Conservation (phyloP, 352 stramenopile species). For the Phytophthora tentaculata region DNA sequence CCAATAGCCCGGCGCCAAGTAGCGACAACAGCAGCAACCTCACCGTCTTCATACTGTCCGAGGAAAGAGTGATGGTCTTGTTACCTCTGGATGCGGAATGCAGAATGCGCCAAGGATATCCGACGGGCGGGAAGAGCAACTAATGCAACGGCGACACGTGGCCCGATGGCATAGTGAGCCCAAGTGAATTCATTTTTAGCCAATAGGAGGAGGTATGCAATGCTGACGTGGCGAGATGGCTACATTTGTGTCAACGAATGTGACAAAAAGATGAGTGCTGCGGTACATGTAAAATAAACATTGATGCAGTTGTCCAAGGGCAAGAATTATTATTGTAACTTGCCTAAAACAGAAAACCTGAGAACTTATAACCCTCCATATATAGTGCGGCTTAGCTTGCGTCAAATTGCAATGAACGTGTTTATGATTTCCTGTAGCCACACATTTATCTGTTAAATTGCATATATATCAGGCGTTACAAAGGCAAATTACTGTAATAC, state of each 20-base stretch:
- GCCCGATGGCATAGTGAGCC: conserved; percentile 12
- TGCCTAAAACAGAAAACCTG: no score
- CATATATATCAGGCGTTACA: no score
- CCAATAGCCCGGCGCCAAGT: conserved; percentile 43
- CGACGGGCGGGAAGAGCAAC: background rate
- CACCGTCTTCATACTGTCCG: conserved; percentile 33
- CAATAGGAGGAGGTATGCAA: conserved; percentile 20
- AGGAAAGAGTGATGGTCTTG: conserved; percentile 37
- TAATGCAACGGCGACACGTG: conserved; percentile 34
- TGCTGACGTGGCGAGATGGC: conserved; percentile 29
- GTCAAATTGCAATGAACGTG: no score
- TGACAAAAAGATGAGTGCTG: no score
- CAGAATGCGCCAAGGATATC: conserved; percentile 23
- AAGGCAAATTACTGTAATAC: no score
- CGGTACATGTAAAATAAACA: no score
- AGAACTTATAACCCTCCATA: no score
- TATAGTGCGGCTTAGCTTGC: no score
- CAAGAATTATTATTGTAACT: no score
- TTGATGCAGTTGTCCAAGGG: no score
- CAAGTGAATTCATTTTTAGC: conserved; percentile 19
- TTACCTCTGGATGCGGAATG: conserved; percentile 26
- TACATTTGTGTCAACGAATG: conserved; percentile 20
- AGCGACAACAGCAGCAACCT: conserved; percentile 37
- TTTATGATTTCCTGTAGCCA: no score
- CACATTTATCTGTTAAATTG: no score